phyloP scores from a whole-genome alignment of 371 early-diverging fungal species.

The Umbelopsis sp. region DNA sequence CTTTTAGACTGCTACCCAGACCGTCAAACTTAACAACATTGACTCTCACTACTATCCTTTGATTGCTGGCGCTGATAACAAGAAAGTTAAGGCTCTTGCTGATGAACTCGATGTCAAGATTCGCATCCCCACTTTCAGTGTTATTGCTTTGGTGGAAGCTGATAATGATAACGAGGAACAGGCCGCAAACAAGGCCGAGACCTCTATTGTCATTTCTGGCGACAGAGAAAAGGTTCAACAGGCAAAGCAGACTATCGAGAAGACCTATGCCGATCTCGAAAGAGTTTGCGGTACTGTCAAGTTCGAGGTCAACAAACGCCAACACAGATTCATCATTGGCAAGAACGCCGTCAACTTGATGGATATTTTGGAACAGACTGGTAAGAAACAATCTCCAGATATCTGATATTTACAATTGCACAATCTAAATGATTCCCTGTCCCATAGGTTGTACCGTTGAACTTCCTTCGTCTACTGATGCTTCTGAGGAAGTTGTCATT shows the following conservation, averaged over 20 bases:
- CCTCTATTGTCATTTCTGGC: conserved; percentile 65
- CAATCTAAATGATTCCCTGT: background rate
- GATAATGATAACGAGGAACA: conserved; percentile 43
- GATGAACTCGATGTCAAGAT: conserved; percentile 74
- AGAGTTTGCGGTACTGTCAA: conserved; percentile 63
- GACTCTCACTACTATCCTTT: conserved; percentile 77
- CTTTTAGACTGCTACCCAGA: conserved; percentile 59
- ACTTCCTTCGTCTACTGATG: conserved; percentile 70
- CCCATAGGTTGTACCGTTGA: conserved; percentile 73
- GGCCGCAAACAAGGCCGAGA: conserved; percentile 46
- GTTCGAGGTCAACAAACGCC: conserved; percentile 81
- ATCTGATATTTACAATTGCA: conserved; percentile 8
- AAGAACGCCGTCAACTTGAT: conserved; percentile 76
- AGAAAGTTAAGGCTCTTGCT: conserved; percentile 56
- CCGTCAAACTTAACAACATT: conserved; percentile 56
- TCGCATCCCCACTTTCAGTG: conserved; percentile 73
- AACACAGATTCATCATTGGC: conserved; percentile 91
- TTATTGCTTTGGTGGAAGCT: conserved; percentile 24
- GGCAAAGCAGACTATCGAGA: conserved; percentile 66
- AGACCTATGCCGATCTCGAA: conserved; percentile 61
- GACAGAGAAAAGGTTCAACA: conserved; percentile 71
- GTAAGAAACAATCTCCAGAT: conserved; percentile 14
- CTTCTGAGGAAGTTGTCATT: conserved; percentile 77
- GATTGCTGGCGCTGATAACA: conserved; percentile 78
- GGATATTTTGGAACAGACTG: conserved; percentile 81